A percentile compares a stretch with the other conserved stretches of the same genome.
These are phyloP conservation scores for Triangularia verruculosa DNA, from an alignment of 2,329 filamentous ascomycete genomes.

Conservation along the genomic window DNA sequence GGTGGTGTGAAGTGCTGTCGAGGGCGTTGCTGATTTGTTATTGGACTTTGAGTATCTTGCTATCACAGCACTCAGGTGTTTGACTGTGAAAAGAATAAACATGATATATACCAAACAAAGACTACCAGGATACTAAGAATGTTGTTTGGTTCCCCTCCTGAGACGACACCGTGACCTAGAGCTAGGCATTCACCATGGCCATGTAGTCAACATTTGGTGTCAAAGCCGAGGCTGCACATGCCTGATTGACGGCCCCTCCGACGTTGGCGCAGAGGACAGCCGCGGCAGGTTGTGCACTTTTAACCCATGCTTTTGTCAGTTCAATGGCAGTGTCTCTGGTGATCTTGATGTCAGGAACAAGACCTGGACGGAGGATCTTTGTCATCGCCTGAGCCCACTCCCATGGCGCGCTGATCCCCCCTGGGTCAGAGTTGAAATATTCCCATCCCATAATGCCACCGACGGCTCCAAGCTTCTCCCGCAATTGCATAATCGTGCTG, in stretches of 20 bases:
- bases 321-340: slow-evolving; percentile 22
- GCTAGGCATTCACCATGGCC: slow-evolving; percentile 28
- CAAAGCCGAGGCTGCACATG: background rate
- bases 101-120: background rate
- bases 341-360: slow-evolving; percentile 22
- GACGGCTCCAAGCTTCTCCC: slow-evolving; percentile 60
- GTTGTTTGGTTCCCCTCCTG: background rate
- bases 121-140: background rate
- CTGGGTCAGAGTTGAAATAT: slow-evolving; percentile 80
- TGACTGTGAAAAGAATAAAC: background rate
- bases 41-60: too few species aligned
- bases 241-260: background rate
- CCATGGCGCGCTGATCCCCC: slow-evolving; percentile 62
- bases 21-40: too few species aligned
- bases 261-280: slow-evolving; percentile 1
- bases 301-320: slow-evolving; percentile 26
- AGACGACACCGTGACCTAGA: background rate
- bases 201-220: slow-evolving; percentile 29
- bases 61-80: too few species aligned
- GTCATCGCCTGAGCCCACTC: slow-evolving; percentile 74
- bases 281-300: slow-evolving; percentile 18
- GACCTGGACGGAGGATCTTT: slow-evolving; percentile 35
- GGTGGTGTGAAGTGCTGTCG: too few species aligned
- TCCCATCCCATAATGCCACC: slow-evolving; percentile 95
- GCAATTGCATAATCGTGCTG: slow-evolving; percentile 41